phyloP scores from a whole-genome alignment of 768 basidiomycete genomes.

The Phallus indusiatus region DNA sequence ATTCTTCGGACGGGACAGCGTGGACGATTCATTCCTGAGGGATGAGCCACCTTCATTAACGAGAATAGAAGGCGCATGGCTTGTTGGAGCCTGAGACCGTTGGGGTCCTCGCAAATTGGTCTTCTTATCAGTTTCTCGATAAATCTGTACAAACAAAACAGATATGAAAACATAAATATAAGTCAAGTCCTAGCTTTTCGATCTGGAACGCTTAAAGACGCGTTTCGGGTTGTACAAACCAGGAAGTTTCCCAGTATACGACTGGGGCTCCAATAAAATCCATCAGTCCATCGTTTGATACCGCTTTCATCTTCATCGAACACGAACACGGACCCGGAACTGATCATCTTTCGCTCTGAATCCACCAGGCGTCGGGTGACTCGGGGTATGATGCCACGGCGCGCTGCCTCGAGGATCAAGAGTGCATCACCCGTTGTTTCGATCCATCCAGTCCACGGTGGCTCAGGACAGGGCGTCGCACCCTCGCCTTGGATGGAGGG shows the following conservation, averaged over 20 bases:
- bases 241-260: slow-evolving; percentile 92
- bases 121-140: slow-evolving; percentile 87
- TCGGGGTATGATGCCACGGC: slow-evolving; percentile 80
- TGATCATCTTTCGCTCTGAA: slow-evolving; percentile 87
- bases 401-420: slow-evolving; percentile 92
- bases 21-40: slow-evolving; percentile 24
- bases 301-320: slow-evolving; percentile 97
- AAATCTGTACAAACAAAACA: slow-evolving; percentile 37
- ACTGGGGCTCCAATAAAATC: slow-evolving; percentile 92
- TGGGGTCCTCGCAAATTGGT: slow-evolving; percentile 32
- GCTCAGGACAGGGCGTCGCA: slow-evolving; percentile 63
- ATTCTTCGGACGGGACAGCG: slow-evolving; percentile 57
- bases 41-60: slow-evolving; percentile 22
- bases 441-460: slow-evolving; percentile 92
- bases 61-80: slow-evolving; percentile 6
- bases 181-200: not conserved
- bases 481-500: slow-evolving; percentile 15
- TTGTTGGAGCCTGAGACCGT: slow-evolving; percentile 20
- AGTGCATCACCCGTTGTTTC: slow-evolving; percentile 92
- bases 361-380: slow-evolving; percentile 90
- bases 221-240: slow-evolving; percentile 19
- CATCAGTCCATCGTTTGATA: slow-evolving; percentile 97
- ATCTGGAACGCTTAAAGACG: not conserved
- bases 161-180: not conserved
- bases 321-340: slow-evolving; percentile 89